Base-by-base conservation (phyloP, 345 rosid genomes). In the Moricandia arvensis region DNA sequence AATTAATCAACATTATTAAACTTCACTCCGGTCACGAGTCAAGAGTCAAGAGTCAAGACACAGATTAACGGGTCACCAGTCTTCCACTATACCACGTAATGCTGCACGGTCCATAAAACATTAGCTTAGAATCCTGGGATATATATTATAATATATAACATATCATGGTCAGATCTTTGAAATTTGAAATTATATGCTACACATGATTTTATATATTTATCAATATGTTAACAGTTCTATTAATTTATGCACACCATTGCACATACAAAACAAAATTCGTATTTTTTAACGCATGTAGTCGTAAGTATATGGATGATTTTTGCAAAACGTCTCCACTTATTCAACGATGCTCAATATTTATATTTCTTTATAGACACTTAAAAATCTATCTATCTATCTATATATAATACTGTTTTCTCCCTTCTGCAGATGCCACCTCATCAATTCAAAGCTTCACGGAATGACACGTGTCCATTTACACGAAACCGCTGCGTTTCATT, bases 81-180 rank as follows among this genome's bases (percentile, higher is more conserved):
- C 62, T 77, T 49, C 72, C 61, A 71, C 80, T 64, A 77, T 51
- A n/a, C 33, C 66, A 58, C 80, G 31, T 58, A 64, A 71, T 47
- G 62, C 38, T 45, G 37, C 37, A 27, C 17, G 18, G 45, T 59
- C 45, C 71, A 43, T 72, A 9, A 51, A 63, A 53, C 59, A 63
- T 30, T 76, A 30, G 9, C 34, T 59, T 68, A 49, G 38, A 59
- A n/a, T 59, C 18, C 2, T 17, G 5, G 24, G 33, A 41, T 41
- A 26, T 47, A 49, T 2, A 6, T 18, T 29, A 21, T 21, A 31
- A 29, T 27, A 30, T 13, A 30, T 13, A 7, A 18, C 31, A 73
- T 24, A 35, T 10, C 18, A 63, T 68, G 59, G 62, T 60, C 30
- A 49, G 8, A 24, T 75, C 16, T 65, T 33, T 35, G 1, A 26